Evolutionary conservation across 768 basidiomycete species (phyloP), one percentile per base, ranked within the genome.

Genomic region (Rhodosporidiobolus odoratus): DNA sequence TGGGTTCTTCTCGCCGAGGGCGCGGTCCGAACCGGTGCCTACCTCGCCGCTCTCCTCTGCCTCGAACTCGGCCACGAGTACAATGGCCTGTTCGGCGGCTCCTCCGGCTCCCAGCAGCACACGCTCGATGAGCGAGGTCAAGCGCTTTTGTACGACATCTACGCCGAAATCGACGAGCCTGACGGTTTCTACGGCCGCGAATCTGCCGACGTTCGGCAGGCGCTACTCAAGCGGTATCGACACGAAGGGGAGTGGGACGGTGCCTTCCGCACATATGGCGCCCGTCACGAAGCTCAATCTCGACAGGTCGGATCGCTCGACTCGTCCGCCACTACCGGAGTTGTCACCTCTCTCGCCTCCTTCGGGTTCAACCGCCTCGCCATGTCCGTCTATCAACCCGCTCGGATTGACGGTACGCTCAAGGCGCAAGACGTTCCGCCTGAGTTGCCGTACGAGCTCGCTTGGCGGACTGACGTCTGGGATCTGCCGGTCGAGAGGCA

Each of bases 181-280:
- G 96, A 99, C 76, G 93, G 96, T 2, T 99, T 99, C 79, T 99
- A 99, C 79, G 92, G 92, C 9, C 92, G 98, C 68, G 84, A 88
- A 71, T 87, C 89, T 12, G 80, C 83, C 40, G 87, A 98, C 77
- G 84, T 90, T n/a, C 84, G 86, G 34, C 84, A 85, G 53, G 89
- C 93, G 65, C 84, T 99, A 43, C 83, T 93, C 61, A 88, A 87
- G 71, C 86, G 91, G 16, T 88, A 95, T 71, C 90, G 91, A 75
- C 96, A 99, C 72, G 96, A 99, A 79, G 84, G 87, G 27, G 89
- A 94, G 77, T 95, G 92, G 90, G 87, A 88, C 54, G 90, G 89
- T 77, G 92, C 94, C 0, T 91, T 98, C 75, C 85, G 85, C 40
- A 90, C 90, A 74, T 91, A 96, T 72, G 93, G 92, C 34, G 92